phyloP scores from a whole-genome alignment of 208 protist species.

The Trichomonas gallinae region DNA sequence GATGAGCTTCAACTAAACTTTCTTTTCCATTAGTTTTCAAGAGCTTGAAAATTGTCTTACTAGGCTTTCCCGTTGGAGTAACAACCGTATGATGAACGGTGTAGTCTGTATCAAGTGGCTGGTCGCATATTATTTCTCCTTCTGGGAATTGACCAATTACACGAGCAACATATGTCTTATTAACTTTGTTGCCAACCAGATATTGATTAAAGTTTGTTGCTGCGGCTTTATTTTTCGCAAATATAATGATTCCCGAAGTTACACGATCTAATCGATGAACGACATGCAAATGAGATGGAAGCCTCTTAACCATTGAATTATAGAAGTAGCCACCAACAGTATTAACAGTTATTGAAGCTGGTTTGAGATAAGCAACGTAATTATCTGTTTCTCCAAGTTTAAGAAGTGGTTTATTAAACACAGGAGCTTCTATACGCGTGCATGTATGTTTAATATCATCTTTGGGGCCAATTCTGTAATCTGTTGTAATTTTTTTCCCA shows the following conservation, averaged over 20 bases:
- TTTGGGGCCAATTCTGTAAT: background rate
- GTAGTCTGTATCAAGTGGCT: background rate
- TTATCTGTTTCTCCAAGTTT: background rate
- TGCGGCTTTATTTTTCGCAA: background rate
- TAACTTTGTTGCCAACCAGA: background rate
- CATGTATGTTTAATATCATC: background rate
- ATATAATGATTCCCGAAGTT: constrained; percentile 1
- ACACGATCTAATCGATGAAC: constrained; percentile 9
- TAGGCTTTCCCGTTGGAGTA: background rate
- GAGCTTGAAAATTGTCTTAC: background rate
- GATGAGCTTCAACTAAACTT: constrained; percentile 54
- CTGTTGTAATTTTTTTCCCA: background rate
- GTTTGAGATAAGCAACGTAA: constrained; percentile 9
- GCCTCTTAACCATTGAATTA: background rate
- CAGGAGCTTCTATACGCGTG: background rate
- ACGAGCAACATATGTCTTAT: constrained; percentile 15
- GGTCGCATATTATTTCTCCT: background rate
- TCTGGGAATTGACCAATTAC: constrained; percentile 14
- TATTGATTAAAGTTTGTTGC: background rate
- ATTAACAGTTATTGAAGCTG: constrained; percentile 1
- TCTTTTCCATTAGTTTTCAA: background rate
- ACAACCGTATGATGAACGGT: background rate
- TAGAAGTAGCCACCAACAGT: background rate
- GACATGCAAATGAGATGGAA: background rate
- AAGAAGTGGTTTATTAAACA: background rate